phyloP scores from a whole-genome alignment of 805 yeast genomes.

The Teunomyces cretensis region DNA sequence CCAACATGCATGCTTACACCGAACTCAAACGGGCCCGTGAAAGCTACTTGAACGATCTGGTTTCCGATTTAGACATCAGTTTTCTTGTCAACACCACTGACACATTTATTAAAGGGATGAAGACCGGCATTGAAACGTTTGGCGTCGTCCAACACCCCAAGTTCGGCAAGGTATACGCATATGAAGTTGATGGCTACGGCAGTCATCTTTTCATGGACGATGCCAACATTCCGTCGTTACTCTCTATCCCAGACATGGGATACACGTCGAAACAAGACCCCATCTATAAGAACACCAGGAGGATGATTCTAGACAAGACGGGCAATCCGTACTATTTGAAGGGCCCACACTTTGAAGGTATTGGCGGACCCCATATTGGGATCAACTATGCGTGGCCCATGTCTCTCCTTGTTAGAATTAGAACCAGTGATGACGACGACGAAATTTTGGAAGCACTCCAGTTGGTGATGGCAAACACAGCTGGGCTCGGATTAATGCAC shows the following conservation, averaged over 20 bases:
- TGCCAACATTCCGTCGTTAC: slow-evolving; percentile 81
- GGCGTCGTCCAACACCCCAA: slow-evolving; percentile 68
- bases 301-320: slow-evolving; percentile 62
- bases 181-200: slow-evolving; percentile 88
- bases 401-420: slow-evolving; percentile 71
- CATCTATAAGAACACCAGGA: slow-evolving; percentile 74
- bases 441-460: slow-evolving; percentile 58
- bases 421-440: slow-evolving; percentile 70
- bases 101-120: slow-evolving; percentile 42
- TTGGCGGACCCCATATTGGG: slow-evolving; percentile 93
- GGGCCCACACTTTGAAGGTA: slow-evolving; percentile 67
- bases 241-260: slow-evolving; percentile 80
- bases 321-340: slow-evolving; percentile 79
- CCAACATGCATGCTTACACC: slow-evolving; percentile 71
- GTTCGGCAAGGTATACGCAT: slow-evolving; percentile 80
- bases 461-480: slow-evolving; percentile 60
- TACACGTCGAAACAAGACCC: slow-evolving; percentile 50
- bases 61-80: slow-evolving; percentile 6
- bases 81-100: slow-evolving; percentile 24
- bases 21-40: slow-evolving; percentile 48
- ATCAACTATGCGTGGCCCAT: slow-evolving; percentile 85
- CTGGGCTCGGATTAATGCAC: slow-evolving; percentile 78
- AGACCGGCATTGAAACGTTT: slow-evolving; percentile 56
- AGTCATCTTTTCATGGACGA: slow-evolving; percentile 78
- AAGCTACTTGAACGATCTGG: slow-evolving; percentile 17